Conservation (phyloP, 225 moss, liverwort and hornwort species). For the Marchantia paleacea region DNA sequence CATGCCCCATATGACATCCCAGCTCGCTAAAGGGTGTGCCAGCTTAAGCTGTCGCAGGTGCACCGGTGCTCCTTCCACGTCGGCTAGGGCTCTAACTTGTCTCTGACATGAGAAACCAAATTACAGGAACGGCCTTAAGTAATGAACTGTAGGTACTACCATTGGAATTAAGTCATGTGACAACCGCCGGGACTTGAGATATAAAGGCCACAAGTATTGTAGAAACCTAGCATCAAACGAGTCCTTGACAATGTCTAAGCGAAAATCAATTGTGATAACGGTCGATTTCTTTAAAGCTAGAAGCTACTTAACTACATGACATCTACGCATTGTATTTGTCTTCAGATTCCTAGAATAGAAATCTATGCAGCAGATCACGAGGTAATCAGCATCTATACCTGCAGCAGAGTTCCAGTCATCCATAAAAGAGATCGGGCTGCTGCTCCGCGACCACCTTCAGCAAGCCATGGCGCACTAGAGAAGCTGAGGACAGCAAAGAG, state of each 20-base stretch:
- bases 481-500: constrained; percentile 46
- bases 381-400: constrained; percentile 40
- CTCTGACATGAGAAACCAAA: constrained; percentile 46
- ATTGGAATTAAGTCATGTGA: background rate
- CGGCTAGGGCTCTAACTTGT: constrained; percentile 91
- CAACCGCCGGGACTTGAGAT: background rate
- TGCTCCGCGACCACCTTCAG: constrained; percentile 62
- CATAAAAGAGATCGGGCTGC: constrained; percentile 72
- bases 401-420: constrained; percentile 89
- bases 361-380: background rate
- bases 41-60: constrained; percentile 74
- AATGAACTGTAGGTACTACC: background rate
- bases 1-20: constrained; percentile 94
- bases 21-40: constrained; percentile 93
- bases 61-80: constrained; percentile 88
- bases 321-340: background rate
- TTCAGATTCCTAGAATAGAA: background rate
- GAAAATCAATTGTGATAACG: background rate
- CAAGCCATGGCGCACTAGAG: constrained; percentile 94
- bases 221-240: background rate
- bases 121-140: background rate
- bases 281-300: background rate
- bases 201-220: background rate
- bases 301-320: background rate
- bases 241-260: background rate